These are phyloP conservation scores for Entomortierella beljakovae DNA, from an alignment of 192 early-diverging fungal genomes.

Conservation along the genomic window DNA sequence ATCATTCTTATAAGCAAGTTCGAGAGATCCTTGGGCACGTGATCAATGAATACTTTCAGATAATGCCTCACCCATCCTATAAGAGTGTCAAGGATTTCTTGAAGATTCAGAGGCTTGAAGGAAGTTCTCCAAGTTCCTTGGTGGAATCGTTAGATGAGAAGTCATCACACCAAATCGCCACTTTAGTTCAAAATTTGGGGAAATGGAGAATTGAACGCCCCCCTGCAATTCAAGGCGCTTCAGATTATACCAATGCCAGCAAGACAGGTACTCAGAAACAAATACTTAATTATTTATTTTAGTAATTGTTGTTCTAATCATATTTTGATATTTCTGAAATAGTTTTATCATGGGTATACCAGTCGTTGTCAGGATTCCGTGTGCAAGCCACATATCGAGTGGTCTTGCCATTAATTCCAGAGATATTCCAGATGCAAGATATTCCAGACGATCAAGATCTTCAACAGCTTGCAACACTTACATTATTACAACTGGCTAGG, in stretches of 20 bases:
- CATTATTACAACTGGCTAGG: conserved; percentile 64
- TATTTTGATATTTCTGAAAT: no score
- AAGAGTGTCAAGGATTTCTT: conserved; percentile 58
- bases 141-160: conserved; percentile 39
- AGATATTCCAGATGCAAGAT: conserved; percentile 78
- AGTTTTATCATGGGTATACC: conserved; percentile 77
- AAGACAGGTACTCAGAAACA: conserved; percentile 76
- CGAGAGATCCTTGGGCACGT: conserved; percentile 80
- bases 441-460: conserved; percentile 79
- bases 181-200: conserved; percentile 42
- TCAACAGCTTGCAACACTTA: conserved; percentile 64
- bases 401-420: conserved; percentile 63
- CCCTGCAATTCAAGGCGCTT: conserved; percentile 56
- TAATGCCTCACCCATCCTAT: conserved; percentile 71
- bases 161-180: conserved; percentile 38
- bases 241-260: conserved; percentile 78
- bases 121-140: conserved; percentile 23
- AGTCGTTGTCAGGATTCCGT: conserved; percentile 63
- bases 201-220: conserved; percentile 56
- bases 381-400: conserved; percentile 70
- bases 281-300: neutral
- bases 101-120: conserved; percentile 3
- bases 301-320: no score
- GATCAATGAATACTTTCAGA: conserved; percentile 74
- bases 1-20: conserved; percentile 92